These are phyloP conservation scores for Metarhizium rileyi DNA, from an alignment of 2,329 filamentous ascomycete species.

Conservation along the genomic window DNA sequence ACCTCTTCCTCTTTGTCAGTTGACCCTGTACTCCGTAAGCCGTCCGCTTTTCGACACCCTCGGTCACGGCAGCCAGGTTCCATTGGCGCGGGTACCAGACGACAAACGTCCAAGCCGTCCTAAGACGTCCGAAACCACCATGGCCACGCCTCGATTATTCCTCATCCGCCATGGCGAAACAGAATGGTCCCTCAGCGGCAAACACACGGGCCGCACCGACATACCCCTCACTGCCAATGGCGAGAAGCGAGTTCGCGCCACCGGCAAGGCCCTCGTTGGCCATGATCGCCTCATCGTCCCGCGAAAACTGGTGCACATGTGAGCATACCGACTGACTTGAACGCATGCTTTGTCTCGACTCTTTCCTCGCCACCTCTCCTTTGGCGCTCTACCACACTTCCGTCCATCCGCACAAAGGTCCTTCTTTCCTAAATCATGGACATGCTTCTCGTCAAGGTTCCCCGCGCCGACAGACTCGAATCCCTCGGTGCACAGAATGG, in stretches of 20 bases:
- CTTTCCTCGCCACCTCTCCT: not conserved
- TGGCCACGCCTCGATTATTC: conserved; percentile 60
- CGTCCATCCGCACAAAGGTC: too few relatives aligned
- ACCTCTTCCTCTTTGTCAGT: not conserved
- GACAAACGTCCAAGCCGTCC: too few relatives aligned
- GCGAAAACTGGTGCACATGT: conserved; percentile 74
- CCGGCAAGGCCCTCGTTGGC: conserved; percentile 75
- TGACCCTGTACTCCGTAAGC: not conserved
- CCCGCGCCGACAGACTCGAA: not conserved
- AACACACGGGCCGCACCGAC: conserved; percentile 78
- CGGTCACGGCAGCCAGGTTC: not conserved
- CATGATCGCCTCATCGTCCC: conserved; percentile 78
- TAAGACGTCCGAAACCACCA: conserved; percentile 5
- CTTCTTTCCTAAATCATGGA: not conserved
- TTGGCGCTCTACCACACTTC: not conserved
- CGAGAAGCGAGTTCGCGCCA: conserved; percentile 64
- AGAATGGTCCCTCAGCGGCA: conserved; percentile 83
- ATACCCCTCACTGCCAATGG: conserved; percentile 77
- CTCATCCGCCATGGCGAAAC: conserved; percentile 88
- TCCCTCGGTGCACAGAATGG: not conserved
- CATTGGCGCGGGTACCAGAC: too few relatives aligned
- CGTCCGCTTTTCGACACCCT: not conserved
- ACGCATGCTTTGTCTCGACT: too few relatives aligned
- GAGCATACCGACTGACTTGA: conserved; percentile 25
- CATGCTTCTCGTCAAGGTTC: not conserved